Evolutionary conservation across 2,329 filamentous ascomycete genomes (phyloP).

Genomic region (Colletotrichum camelliae): DNA sequence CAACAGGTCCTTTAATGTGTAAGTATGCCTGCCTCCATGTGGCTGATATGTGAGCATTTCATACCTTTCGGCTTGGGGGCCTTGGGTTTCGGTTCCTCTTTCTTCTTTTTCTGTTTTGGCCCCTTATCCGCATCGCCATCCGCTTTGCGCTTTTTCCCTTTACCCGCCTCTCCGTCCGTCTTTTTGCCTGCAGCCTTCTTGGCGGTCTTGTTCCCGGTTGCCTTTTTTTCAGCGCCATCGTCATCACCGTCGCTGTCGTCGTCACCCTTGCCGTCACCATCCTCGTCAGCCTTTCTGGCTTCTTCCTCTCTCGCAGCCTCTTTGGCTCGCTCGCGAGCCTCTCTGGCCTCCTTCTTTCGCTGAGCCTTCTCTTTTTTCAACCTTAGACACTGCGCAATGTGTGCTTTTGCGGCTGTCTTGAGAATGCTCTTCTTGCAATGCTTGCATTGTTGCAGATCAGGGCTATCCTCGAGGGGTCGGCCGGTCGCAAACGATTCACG

Average conservation of each 20-base stretch:
- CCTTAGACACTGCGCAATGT: constrained; percentile 83
- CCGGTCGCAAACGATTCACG: constrained; percentile 83
- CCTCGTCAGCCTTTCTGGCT: constrained; percentile 55
- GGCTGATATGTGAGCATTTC: neutral
- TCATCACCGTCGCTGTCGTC: constrained; percentile 52
- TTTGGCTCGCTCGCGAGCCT: constrained; percentile 70
- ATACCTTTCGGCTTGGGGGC: constrained; percentile 81
- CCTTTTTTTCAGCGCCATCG: constrained; percentile 48
- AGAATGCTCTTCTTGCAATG: constrained; percentile 92
- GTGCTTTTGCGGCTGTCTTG: constrained; percentile 74
- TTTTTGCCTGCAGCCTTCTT: constrained; percentile 74
- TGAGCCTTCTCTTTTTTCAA: constrained; percentile 84
- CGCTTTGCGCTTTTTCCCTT: constrained; percentile 80
- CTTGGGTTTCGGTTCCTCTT: constrained; percentile 88
- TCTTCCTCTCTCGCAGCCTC: constrained; percentile 65
- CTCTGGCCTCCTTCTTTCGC: constrained; percentile 76
- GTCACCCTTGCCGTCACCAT: constrained; percentile 54
- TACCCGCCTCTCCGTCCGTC: constrained; percentile 62
- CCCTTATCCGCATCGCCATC: constrained; percentile 80
- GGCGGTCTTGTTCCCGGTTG: constrained; percentile 42
- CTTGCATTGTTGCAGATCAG: constrained; percentile 86
- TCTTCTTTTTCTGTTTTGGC: constrained; percentile 91
- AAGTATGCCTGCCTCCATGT: neutral
- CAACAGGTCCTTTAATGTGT: constrained; percentile 70
- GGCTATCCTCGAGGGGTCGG: constrained; percentile 78